Evolutionary conservation across 2,329 filamentous ascomycete genomes (phyloP).

Genomic region (Lecanoromycetidae sp.): DNA sequence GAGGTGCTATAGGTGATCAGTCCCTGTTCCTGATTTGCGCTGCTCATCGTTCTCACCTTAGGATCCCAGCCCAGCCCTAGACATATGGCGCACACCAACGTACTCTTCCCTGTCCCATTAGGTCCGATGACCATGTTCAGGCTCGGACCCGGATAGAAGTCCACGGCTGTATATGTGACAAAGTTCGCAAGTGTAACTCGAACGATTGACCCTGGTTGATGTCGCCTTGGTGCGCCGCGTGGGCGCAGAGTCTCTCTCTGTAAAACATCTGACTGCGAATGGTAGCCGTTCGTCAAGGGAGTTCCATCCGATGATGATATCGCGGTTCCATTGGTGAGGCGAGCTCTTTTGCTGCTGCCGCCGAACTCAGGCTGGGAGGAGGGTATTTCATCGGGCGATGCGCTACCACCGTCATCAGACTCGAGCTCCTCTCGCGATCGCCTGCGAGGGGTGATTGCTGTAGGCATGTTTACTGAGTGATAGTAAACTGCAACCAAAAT

Average conservation of each 20-base stretch:
- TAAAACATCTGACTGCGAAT: not conserved
- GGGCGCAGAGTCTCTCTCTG: slow-evolving; percentile 12
- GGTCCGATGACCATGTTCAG: slow-evolving; percentile 98
- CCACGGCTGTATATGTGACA: slow-evolving; percentile 85
- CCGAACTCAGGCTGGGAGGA: slow-evolving; percentile 6
- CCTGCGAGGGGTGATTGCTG: slow-evolving; percentile 9
- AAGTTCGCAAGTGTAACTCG: slow-evolving; percentile 79
- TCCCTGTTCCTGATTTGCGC: not conserved
- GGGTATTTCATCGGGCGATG: slow-evolving; percentile 5
- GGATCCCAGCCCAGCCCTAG: slow-evolving; percentile 77
- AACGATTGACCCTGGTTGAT: slow-evolving; percentile 72
- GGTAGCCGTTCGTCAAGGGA: slow-evolving; percentile 6
- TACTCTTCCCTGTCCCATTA: slow-evolving; percentile 98
- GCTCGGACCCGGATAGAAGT: slow-evolving; percentile 82
- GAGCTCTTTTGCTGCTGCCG: slow-evolving; percentile 12
- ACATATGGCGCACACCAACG: slow-evolving; percentile 91
- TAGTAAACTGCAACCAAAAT: too few relatives aligned
- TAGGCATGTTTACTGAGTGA: slow-evolving; percentile 12
- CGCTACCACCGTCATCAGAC: slow-evolving; percentile 7
- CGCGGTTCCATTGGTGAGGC: slow-evolving; percentile 15
- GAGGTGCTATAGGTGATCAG: slow-evolving; percentile 44
- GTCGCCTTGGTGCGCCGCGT: slow-evolving; percentile 14
- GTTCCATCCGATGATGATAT: slow-evolving; percentile 6
- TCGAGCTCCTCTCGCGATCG: slow-evolving; percentile 11
- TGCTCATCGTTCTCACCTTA: slow-evolving; percentile 31